phyloP scores from a whole-genome alignment of 192 early-diverging fungal genomes.

The Podochytrium sp. region DNA sequence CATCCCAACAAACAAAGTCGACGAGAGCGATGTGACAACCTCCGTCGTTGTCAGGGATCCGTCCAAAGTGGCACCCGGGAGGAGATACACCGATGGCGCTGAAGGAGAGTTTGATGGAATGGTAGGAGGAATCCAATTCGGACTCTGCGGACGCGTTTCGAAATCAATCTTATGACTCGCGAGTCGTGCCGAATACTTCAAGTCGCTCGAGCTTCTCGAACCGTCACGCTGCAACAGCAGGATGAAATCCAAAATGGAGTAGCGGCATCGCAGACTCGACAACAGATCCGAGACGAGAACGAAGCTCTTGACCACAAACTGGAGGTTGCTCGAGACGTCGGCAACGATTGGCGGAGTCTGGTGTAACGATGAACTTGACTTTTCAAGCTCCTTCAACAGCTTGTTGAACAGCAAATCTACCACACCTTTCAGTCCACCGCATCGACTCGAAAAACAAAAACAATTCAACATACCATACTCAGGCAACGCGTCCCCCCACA shows the following conservation, averaged over 20 bases:
- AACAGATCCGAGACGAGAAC: conserved; percentile 67
- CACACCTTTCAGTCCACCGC: not conserved
- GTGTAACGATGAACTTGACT: not conserved
- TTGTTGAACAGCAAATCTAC: conserved; percentile 73
- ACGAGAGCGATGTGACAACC: not conserved
- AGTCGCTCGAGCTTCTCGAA: not conserved
- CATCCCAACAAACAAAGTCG: conserved; percentile 27
- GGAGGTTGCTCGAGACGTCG: conserved; percentile 31
- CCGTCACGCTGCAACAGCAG: not conserved
- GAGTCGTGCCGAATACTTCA: conserved; percentile 1
- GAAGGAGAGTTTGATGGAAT: no score
- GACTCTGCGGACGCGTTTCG: conserved; percentile 25
- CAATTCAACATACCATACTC: conserved; percentile 16
- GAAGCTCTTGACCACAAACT: conserved; percentile 63
- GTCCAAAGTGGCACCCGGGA: conserved; percentile 13
- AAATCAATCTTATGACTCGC: conserved; percentile 50
- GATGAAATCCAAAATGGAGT: conserved; percentile 8
- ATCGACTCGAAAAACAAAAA: conserved; percentile 23
- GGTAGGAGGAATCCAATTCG: not conserved
- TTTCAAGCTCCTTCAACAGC: conserved; percentile 71
- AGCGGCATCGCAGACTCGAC: conserved; percentile 53
- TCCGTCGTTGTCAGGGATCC: not conserved
- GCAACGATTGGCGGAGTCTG: not conserved
- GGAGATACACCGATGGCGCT: conserved; percentile 3
- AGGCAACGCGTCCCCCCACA: conserved; percentile 64